A percentile compares a stretch with the other conserved stretches of the same genome.
Evolutionary conservation across 2,329 filamentous ascomycete genomes (phyloP).

Genomic region (Cercospora zeae-maydis): DNA sequence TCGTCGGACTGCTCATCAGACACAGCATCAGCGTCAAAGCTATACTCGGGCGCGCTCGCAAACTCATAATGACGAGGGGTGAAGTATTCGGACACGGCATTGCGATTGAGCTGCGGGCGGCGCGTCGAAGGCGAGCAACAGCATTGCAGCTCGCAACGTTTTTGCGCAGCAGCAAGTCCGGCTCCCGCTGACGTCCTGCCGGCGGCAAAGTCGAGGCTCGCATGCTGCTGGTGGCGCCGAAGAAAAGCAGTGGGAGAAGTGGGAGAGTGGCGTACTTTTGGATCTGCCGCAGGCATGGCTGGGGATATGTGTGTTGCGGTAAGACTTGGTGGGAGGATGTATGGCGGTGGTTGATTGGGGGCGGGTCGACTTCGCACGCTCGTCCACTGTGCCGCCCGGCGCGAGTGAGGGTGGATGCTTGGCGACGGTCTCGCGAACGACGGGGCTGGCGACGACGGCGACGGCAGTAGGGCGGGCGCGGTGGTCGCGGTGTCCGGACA

Average conservation of each 20-base stretch:
- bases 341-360: conserved; percentile 7
- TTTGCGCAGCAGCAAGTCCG: not conserved
- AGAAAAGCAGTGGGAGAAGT: conserved; percentile 16
- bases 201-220: conserved; percentile 8
- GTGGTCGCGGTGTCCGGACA: not conserved
- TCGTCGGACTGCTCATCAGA: conserved; percentile 43
- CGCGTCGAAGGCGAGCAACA: conserved; percentile 21
- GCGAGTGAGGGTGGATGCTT: conserved; percentile 6
- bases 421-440: not conserved
- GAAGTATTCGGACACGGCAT: conserved; percentile 18
- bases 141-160: conserved; percentile 6
- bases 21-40: conserved; percentile 26
- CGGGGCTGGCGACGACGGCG: not conserved
- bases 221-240: conserved; percentile 9
- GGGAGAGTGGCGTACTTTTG: conserved; percentile 25
- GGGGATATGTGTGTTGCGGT: not conserved
- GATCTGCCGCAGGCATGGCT: conserved; percentile 28
- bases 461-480: not conserved
- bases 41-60: not conserved
- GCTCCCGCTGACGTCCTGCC: conserved; percentile 1
- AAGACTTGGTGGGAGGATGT: not conserved
- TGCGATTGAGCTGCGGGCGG: conserved; percentile 20
- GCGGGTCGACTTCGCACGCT: not conserved
- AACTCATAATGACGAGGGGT: conserved; percentile 3
- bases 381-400: not conserved